These are phyloP conservation scores for Neonectria ditissima DNA, from an alignment of 2,329 filamentous ascomycete species.

Conservation along the genomic window DNA sequence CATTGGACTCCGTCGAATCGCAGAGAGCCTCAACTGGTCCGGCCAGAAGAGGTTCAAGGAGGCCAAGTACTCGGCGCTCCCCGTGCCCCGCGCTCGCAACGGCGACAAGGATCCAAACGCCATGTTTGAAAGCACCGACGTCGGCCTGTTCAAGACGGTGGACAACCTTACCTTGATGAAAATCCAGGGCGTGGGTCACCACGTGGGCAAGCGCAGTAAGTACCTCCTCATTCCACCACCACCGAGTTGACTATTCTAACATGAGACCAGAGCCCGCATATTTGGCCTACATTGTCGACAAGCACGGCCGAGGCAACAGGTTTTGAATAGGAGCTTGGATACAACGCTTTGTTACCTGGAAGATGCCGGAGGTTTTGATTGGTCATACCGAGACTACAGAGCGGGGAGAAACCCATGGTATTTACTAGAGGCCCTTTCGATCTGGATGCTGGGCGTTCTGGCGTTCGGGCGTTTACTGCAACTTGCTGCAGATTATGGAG, in stretches of 20 bases:
- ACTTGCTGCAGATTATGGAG: background rate
- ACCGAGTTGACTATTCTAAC: background rate
- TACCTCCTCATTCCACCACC: background rate
- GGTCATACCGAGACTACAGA: background rate
- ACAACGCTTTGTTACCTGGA: background rate
- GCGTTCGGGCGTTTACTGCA: background rate
- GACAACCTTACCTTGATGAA: background rate
- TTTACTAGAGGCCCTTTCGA: background rate
- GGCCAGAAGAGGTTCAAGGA: background rate
- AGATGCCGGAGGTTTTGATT: background rate
- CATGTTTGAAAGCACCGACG: background rate
- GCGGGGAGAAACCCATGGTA: background rate
- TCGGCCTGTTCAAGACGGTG: background rate
- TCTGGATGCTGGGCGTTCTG: background rate
- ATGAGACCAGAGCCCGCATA: background rate
- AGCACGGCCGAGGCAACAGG: background rate
- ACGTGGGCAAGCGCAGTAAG: conserved; percentile 4
- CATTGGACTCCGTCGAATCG: conserved; percentile 2
- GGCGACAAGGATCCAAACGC: background rate
- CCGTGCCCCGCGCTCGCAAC: background rate
- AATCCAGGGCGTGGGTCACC: background rate
- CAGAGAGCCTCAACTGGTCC: background rate
- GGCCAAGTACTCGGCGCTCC: background rate
- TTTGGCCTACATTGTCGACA: background rate
- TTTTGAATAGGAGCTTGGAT: background rate